These are phyloP conservation scores for Tetrahymena elliotti DNA, from an alignment of 73 alveolate genomes.

Conservation along the genomic window DNA sequence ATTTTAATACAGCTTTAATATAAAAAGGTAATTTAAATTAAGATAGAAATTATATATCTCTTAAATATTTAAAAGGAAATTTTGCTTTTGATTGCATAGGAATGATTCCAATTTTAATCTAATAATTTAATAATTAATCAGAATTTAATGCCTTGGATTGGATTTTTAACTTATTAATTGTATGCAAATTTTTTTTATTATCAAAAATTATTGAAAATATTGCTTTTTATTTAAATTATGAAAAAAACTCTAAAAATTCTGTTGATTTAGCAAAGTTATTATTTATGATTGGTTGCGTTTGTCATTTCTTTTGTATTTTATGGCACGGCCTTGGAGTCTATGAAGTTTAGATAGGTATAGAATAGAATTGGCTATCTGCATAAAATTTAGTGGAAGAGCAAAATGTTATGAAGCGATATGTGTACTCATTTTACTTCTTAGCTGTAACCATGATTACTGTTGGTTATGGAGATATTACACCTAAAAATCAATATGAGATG, in stretches of 20 bases:
- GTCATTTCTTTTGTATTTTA: not conserved
- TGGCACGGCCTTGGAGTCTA: not conserved
- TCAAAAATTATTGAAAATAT: not conserved
- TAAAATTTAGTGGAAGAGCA: not conserved
- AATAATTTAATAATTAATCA: not conserved
- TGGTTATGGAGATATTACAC: conserved; percentile 86
- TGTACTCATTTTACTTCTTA: conserved; percentile 59
- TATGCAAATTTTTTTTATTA: not conserved
- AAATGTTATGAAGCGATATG: not conserved
- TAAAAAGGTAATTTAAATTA: not conserved
- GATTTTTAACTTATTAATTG: not conserved
- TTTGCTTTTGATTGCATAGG: not conserved
- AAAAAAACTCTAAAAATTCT: not conserved
- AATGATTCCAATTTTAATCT: not conserved
- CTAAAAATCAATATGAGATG: conserved; percentile 58
- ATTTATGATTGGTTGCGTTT: not conserved
- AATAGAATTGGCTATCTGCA: not conserved
- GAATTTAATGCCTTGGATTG: not conserved
- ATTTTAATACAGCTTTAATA: not conserved
- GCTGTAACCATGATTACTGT: conserved; percentile 72
- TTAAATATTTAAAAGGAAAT: not conserved
- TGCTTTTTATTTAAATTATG: not conserved
- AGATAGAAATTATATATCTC: not conserved
- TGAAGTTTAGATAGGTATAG: not conserved
- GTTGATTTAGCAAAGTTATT: not conserved